Conservation (phyloP, 805 yeast species). For the Metschnikowia similis region DNA sequence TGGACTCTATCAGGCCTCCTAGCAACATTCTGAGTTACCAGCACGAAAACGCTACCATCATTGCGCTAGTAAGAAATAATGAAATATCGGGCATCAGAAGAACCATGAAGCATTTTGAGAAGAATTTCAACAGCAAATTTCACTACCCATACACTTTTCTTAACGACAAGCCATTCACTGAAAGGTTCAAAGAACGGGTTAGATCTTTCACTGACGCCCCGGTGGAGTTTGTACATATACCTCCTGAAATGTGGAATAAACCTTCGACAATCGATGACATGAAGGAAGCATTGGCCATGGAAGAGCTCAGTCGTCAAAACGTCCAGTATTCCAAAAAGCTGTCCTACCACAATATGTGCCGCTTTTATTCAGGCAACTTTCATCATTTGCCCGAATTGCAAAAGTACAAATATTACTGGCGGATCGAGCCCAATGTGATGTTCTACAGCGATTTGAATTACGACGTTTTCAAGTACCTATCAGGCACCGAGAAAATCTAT, state of each 20-base stretch:
- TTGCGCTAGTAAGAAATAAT: constrained; percentile 66
- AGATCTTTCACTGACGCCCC: constrained; percentile 27
- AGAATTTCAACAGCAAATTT: constrained; percentile 62
- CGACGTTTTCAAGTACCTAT: constrained; percentile 74
- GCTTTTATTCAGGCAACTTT: constrained; percentile 66
- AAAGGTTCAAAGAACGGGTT: constrained; percentile 49
- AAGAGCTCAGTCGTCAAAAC: constrained; percentile 35
- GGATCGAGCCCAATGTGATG: constrained; percentile 70
- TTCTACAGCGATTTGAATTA: constrained; percentile 68
- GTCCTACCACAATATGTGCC: constrained; percentile 82
- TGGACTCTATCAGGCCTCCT: constrained; percentile 26
- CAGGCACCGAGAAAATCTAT: constrained; percentile 60
- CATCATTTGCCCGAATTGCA: constrained; percentile 59
- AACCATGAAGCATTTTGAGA: constrained; percentile 61
- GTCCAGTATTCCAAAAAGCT: constrained; percentile 57
- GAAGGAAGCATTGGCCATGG: constrained; percentile 38
- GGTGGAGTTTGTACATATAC: constrained; percentile 38
- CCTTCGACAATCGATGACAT: constrained; percentile 53
- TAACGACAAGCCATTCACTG: constrained; percentile 65
- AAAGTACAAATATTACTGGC: constrained; percentile 70
- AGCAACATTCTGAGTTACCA: constrained; percentile 23
- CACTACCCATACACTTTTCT: constrained; percentile 78
- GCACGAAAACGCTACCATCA: constrained; percentile 70
- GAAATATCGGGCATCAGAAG: constrained; percentile 48
- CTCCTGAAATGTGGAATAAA: constrained; percentile 49